Conservation (phyloP, 371 early-diverging fungal species). For the Lichtheimia hyalospora region DNA sequence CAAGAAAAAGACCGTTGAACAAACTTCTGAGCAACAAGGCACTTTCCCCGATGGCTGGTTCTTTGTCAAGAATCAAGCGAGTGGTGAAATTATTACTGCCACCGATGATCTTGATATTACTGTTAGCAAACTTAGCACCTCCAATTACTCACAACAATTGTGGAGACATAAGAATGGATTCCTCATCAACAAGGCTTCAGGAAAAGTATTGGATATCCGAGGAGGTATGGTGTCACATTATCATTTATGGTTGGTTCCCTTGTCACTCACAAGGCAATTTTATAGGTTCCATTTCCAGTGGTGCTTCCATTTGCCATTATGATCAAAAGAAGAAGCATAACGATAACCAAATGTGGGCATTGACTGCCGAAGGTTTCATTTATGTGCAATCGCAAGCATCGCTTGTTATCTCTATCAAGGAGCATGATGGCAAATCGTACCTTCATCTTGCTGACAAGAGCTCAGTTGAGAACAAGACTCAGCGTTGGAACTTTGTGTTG, state of each 20-base stretch:
- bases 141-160: constrained; percentile 53
- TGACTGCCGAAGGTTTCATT: constrained; percentile 37
- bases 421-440: constrained; percentile 18
- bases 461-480: constrained; percentile 34
- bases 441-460: constrained; percentile 26
- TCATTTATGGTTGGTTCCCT: neutral
- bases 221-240: constrained; percentile 37
- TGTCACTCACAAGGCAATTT: neutral
- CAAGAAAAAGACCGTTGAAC: constrained; percentile 23
- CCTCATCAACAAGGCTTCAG: constrained; percentile 56
- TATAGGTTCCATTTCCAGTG: constrained; percentile 29
- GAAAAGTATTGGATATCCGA: constrained; percentile 58
- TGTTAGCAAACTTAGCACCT: constrained; percentile 48
- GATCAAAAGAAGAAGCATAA: constrained; percentile 31
- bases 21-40: constrained; percentile 20
- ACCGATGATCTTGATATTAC: constrained; percentile 41
- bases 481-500: constrained; percentile 50
- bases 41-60: constrained; percentile 62
- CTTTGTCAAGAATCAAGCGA: constrained; percentile 61
- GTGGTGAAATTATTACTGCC: constrained; percentile 47
- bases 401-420: constrained; percentile 34
- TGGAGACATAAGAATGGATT: constrained; percentile 57
- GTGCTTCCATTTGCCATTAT: constrained; percentile 41
- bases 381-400: constrained; percentile 19
- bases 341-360: constrained; percentile 43